Percentiles rank a stretch among this genome's conserved stretches.
Evolutionary conservation across 2,329 filamentous ascomycete genomes (phyloP).

Genomic region (Colletotrichum horii): DNA sequence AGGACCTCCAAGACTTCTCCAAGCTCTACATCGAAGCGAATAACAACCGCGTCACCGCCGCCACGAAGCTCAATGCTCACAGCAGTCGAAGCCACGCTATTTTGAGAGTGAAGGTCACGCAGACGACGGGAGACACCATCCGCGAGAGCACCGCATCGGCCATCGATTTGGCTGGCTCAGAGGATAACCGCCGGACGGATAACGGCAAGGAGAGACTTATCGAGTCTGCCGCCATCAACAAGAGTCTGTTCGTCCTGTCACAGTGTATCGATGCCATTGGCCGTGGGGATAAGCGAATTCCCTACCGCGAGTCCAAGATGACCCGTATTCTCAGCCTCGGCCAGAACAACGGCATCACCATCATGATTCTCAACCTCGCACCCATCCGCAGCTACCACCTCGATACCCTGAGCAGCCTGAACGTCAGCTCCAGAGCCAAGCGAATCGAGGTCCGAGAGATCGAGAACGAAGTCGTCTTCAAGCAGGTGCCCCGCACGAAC

Average conservation of each 20-base stretch:
- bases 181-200: constrained; percentile 93
- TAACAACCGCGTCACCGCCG: constrained; percentile 85
- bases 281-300: constrained; percentile 75
- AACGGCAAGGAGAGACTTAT: constrained; percentile 91
- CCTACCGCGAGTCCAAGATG: constrained; percentile 97
- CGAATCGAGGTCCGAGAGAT: constrained; percentile 95
- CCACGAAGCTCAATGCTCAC: constrained; percentile 91
- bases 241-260: constrained; percentile 91
- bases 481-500: constrained; percentile 68
- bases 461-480: constrained; percentile 93
- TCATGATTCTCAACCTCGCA: constrained; percentile 96
- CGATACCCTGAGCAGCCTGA: constrained; percentile 90
- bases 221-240: constrained; percentile 98
- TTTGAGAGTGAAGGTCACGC: constrained; percentile 85
- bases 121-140: constrained; percentile 71
- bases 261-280: constrained; percentile 96
- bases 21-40: constrained; percentile 90
- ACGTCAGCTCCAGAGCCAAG: constrained; percentile 94
- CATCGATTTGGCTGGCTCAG: constrained; percentile 93
- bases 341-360: constrained; percentile 92
- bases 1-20: constrained; percentile 89
- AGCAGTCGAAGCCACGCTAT: constrained; percentile 91
- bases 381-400: constrained; percentile 92
- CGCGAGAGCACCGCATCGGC: constrained; percentile 86
- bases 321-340: constrained; percentile 90